Evolutionary conservation across 192 early-diverging fungal species (phyloP).

Genomic region (Helicostylum pulchrum): DNA sequence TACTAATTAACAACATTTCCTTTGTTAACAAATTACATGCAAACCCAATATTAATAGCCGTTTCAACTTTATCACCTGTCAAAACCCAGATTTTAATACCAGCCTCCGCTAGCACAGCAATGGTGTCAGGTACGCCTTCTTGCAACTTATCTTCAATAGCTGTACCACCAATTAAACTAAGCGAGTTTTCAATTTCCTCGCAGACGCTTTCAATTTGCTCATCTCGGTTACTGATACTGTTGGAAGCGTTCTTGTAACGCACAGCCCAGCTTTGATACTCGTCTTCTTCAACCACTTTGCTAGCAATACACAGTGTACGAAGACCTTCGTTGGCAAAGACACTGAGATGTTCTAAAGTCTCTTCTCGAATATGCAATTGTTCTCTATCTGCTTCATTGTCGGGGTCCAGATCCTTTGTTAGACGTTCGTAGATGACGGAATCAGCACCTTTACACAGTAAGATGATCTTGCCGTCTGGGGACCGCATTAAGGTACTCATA

Average conservation of each 20-base stretch:
- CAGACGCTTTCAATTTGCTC: constrained; percentile 46
- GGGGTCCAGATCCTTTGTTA: constrained; percentile 31
- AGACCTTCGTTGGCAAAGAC: constrained; percentile 79
- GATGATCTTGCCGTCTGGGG: constrained; percentile 54
- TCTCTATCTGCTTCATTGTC: constrained; percentile 36
- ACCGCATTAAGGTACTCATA: constrained; percentile 87
- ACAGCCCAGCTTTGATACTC: constrained; percentile 57
- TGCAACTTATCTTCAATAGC: constrained; percentile 81
- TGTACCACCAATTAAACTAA: constrained; percentile 67
- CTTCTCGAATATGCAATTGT: constrained; percentile 67
- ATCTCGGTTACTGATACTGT: constrained; percentile 57
- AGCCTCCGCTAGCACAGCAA: constrained; percentile 56
- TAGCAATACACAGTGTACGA: constrained; percentile 72
- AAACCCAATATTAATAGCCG: constrained; percentile 79
- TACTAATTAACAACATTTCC: constrained; percentile 61
- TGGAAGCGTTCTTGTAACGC: constrained; percentile 50
- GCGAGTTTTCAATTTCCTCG: constrained; percentile 59
- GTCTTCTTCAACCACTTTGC: constrained; percentile 47
- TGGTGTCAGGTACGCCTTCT: constrained; percentile 74
- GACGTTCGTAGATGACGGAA: constrained; percentile 80
- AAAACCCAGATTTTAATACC: constrained; percentile 81
- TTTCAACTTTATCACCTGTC: constrained; percentile 79
- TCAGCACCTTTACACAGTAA: constrained; percentile 94
- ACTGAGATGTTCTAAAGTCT: constrained; percentile 77
- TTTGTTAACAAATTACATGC: constrained; percentile 63